Percentiles rank a stretch among this genome's conserved stretches.
Conservation (phyloP, 257 asterid species). For the Salvia splendens region DNA sequence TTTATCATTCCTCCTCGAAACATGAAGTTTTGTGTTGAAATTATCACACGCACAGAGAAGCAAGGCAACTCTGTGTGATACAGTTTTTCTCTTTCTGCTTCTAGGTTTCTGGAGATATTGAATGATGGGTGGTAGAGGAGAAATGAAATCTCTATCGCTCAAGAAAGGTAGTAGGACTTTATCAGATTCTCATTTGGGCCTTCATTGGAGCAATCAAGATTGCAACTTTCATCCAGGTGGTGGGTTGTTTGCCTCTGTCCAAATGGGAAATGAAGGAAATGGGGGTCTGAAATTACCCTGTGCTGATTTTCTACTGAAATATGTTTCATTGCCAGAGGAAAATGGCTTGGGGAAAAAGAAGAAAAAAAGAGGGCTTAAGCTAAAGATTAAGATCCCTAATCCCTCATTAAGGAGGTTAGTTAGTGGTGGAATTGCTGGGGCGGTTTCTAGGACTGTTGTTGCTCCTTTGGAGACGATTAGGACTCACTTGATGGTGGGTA, state of each 20-base stretch:
- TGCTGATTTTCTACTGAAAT: conserved; percentile 66
- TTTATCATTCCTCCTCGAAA: conserved; percentile 31
- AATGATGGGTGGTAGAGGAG: conserved; percentile 44
- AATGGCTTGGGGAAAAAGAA: conserved; percentile 41
- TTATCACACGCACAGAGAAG: neutral
- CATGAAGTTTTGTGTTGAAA: conserved; percentile 35
- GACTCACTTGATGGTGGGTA: conserved; percentile 63
- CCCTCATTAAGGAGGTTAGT: conserved; percentile 82
- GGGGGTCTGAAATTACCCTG: conserved; percentile 62
- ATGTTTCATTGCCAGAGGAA: conserved; percentile 64
- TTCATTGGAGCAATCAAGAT: conserved; percentile 66
- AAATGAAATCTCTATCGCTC: conserved; percentile 45
- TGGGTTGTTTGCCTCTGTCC: conserved; percentile 86
- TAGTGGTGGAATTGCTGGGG: conserved; percentile 95
- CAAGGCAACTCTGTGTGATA: conserved; percentile 7
- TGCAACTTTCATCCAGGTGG: conserved; percentile 58
- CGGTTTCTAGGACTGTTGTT: conserved; percentile 14
- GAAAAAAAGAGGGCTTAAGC: conserved; percentile 49
- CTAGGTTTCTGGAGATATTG: conserved; percentile 28
- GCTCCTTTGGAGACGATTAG: too few relatives aligned
- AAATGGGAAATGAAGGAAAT: conserved; percentile 61
- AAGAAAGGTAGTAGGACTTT: conserved; percentile 45
- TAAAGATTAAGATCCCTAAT: conserved; percentile 74
- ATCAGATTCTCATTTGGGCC: conserved; percentile 61
- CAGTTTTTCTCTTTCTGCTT: conserved; percentile 3